These are phyloP conservation scores for Xanthoconium purpureum DNA, from an alignment of 768 basidiomycete genomes.

Conservation along the genomic window DNA sequence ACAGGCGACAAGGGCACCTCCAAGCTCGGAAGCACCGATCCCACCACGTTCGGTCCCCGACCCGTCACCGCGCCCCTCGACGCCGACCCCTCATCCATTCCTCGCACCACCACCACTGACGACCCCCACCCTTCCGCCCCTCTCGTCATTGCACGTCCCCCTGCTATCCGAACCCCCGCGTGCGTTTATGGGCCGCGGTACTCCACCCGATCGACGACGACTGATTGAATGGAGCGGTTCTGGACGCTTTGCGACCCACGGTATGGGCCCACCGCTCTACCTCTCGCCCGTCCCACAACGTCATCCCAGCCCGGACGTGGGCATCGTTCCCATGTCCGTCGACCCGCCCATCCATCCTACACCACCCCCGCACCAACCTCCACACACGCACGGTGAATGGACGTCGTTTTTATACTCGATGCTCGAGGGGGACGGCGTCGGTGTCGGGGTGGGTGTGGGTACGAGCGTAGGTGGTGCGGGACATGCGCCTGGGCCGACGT, in stretches of 20 bases:
- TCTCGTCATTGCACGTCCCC: constrained; percentile 32
- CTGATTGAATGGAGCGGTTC: constrained; percentile 30
- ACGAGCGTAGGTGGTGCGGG: background rate
- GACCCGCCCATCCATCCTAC: constrained; percentile 10
- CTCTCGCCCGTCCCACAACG: constrained; percentile 26
- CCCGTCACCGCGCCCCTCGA: constrained; percentile 1
- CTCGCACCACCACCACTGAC: constrained; percentile 5
- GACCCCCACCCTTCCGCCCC: constrained; percentile 17
- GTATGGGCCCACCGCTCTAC: constrained; percentile 26
- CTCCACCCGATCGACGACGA: constrained; percentile 31
- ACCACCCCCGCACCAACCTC: background rate
- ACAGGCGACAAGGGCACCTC: background rate
- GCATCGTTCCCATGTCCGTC: constrained; percentile 23
- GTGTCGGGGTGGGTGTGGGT: constrained; percentile 2
- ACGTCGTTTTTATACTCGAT: constrained; percentile 34
- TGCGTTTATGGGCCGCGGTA: constrained; percentile 35
- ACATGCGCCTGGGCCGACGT: constrained; percentile 16
- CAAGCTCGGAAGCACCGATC: background rate
- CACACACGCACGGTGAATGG: constrained; percentile 27
- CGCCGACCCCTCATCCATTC: constrained; percentile 2
- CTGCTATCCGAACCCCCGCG: constrained; percentile 32
- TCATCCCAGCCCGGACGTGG: constrained; percentile 8
- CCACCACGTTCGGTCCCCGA: background rate
- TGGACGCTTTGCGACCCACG: constrained; percentile 13
- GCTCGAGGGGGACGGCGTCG: constrained; percentile 31